These are phyloP conservation scores for Plenodomus tracheiphilus DNA, from an alignment of 2,329 filamentous ascomycete species.

Conservation along the genomic window DNA sequence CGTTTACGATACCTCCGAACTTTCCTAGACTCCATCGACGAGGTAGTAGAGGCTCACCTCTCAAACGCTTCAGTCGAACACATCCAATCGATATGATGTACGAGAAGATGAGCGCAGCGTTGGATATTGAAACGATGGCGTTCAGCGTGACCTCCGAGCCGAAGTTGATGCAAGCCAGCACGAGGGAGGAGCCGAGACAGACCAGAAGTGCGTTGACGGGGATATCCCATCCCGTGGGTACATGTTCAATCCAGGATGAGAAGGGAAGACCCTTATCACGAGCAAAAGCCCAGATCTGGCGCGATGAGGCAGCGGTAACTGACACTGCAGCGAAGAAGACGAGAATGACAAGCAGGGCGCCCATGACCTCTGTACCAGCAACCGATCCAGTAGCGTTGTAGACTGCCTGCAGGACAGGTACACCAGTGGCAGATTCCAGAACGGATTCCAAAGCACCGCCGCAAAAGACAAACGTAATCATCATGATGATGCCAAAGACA, in stretches of 20 bases:
- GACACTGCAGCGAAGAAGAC: slow-evolving; percentile 41
- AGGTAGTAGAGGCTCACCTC: slow-evolving; percentile 23
- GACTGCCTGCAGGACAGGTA: slow-evolving; percentile 28
- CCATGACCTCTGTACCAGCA: slow-evolving; percentile 25
- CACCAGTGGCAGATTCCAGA: slow-evolving; percentile 18
- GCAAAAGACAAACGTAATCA: slow-evolving; percentile 30
- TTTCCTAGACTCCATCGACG: slow-evolving; percentile 45
- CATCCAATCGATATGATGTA: slow-evolving; percentile 39
- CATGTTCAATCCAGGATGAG: slow-evolving; percentile 25
- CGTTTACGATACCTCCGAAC: slow-evolving; percentile 44
- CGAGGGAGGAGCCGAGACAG: slow-evolving; percentile 38
- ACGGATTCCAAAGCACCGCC: slow-evolving; percentile 41
- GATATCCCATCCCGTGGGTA: slow-evolving; percentile 32
- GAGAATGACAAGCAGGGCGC: slow-evolving; percentile 28
- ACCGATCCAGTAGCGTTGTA: slow-evolving; percentile 29
- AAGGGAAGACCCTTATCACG: slow-evolving; percentile 28
- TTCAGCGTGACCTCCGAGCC: slow-evolving; percentile 47
- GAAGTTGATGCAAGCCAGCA: slow-evolving; percentile 49
- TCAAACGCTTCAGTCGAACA: slow-evolving; percentile 31
- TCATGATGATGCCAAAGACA: slow-evolving; percentile 41
- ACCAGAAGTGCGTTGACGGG: slow-evolving; percentile 34
- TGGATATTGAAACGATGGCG: slow-evolving; percentile 43
- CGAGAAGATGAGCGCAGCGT: slow-evolving; percentile 34
- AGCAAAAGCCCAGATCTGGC: slow-evolving; percentile 30
- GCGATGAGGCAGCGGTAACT: slow-evolving; percentile 29